Evolutionary conservation across 805 yeast species (phyloP).

Genomic region (Saturnispora hagleri): DNA sequence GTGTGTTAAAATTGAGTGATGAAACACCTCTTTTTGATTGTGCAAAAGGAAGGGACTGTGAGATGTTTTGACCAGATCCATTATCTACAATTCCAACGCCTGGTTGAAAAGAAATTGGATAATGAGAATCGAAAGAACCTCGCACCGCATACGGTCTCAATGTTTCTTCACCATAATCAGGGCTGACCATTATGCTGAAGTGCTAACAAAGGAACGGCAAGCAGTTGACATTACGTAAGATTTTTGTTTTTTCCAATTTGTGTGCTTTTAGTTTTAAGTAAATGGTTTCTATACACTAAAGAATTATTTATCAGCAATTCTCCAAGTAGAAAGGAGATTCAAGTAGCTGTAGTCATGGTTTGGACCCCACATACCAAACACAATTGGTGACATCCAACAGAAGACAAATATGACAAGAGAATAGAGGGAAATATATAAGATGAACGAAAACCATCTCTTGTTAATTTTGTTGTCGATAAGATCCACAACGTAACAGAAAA

Average conservation of each 20-base stretch:
- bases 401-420: conserved; percentile 48
- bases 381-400: conserved; percentile 52
- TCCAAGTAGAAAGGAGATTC: conserved; percentile 51
- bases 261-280: neutral
- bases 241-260: neutral
- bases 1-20: neutral
- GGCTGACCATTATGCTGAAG: conserved; percentile 16
- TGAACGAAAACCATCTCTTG: conserved; percentile 19
- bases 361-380: conserved; percentile 72
- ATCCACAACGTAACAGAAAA: conserved; percentile 56
- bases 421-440: conserved; percentile 39
- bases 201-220: neutral
- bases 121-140: conserved; percentile 26
- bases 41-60: conserved; percentile 24
- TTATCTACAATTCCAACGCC: conserved; percentile 29
- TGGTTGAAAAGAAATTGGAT: conserved; percentile 28
- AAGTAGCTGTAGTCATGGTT: conserved; percentile 39
- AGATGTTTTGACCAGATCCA: conserved; percentile 26
- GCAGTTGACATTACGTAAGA: neutral
- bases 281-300: neutral
- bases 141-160: conserved; percentile 27
- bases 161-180: conserved; percentile 19
- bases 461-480: conserved; percentile 16
- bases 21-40: conserved; percentile 10
- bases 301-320: conserved; percentile 16